Percentiles rank a stretch among this genome's conserved stretches.
These are phyloP conservation scores for Phytophthora brassicae DNA, from an alignment of 352 stramenopile genomes.

Conservation along the genomic window DNA sequence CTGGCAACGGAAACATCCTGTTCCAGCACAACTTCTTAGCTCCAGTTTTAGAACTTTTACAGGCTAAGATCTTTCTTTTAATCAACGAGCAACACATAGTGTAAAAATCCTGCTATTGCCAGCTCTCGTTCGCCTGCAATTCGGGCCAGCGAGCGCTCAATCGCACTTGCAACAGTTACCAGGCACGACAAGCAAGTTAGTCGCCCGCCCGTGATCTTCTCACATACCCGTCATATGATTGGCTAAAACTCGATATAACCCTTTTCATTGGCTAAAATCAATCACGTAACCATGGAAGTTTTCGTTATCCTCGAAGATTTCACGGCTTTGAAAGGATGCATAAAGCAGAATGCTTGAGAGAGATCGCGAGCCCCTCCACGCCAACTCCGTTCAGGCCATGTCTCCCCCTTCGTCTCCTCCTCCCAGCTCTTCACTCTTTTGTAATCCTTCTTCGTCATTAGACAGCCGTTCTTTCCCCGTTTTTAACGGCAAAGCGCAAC, in stretches of 20 bases:
- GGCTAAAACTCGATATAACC: slow-evolving; percentile 5
- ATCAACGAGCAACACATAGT: too few relatives aligned
- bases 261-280: too few relatives aligned
- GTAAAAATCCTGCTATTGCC: too few relatives aligned
- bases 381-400: too few relatives aligned
- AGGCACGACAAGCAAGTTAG: not conserved
- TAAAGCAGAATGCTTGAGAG: slow-evolving; percentile 36
- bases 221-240: too few relatives aligned
- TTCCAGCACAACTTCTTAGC: not conserved
- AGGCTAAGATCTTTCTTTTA: slow-evolving; percentile 6
- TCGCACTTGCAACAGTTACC: slow-evolving; percentile 1
- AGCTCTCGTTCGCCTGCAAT: too few relatives aligned
- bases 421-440: slow-evolving; percentile 8
- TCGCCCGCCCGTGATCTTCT: not conserved
- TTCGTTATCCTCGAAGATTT: slow-evolving; percentile 2
- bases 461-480: slow-evolving; percentile 5
- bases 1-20: slow-evolving; percentile 7
- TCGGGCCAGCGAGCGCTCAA: not conserved
- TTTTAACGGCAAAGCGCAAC: slow-evolving; percentile 20
- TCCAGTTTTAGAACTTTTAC: slow-evolving; percentile 25
- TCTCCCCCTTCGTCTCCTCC: not conserved
- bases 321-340: slow-evolving; percentile 42
- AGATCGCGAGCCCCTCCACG: slow-evolving; percentile 7
- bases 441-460: not conserved
- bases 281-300: slow-evolving; percentile 37